Base-by-base conservation (phyloP, 441 rosid genomes). In the Erodium texanum region DNA sequence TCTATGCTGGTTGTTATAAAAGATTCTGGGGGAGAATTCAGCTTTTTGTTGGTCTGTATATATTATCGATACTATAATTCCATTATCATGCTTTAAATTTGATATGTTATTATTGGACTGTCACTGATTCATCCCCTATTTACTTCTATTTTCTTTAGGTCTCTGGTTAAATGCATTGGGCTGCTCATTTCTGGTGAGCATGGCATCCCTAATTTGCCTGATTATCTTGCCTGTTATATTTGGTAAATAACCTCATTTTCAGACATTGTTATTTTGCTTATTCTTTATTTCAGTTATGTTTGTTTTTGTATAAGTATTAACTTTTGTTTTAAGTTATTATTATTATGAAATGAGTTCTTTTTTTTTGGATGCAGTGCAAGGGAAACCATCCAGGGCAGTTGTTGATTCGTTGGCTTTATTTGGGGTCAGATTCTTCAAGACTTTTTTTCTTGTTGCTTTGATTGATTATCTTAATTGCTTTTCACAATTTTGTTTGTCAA, bases 121-220 rank as follows among this genome's bases (percentile, higher is more conserved):
- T 16, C 59, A 14, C 59, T 24, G 32, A 61, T 61, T 61, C 19
- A 8, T 22, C 32, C 22, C 19, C 32, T 56, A 27, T 71, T 3
- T 24, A 22, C 52, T 52, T 52, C 9, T 18, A 15, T 24, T n/a
- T n/a, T 54, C 10, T 32, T 62, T 68, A 93, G 98, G 87, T 34
- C 79, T 92, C 38, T 94, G 99, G 99, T 14, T 84, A 6, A 74
- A 74, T 75, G 93, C 99, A 58, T 64, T 94, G 86, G 98, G 98
- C 34, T 94, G 99, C 83, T 94, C 99, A 24, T 89, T 94, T 70
- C 81, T 92, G 82, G 98, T 94, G 76, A 94, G 98, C 88, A 85
- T 92, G 85, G 98, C 98, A 18, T 92, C 99, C 54, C 96, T 94
- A 67, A 77, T 92, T 74, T 94, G 98, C 77, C 80, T 94, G 68